These are phyloP conservation scores for Hyphopichia pseudoburtonii DNA, from an alignment of 1,139 yeast genomes.

Conservation along the genomic window DNA sequence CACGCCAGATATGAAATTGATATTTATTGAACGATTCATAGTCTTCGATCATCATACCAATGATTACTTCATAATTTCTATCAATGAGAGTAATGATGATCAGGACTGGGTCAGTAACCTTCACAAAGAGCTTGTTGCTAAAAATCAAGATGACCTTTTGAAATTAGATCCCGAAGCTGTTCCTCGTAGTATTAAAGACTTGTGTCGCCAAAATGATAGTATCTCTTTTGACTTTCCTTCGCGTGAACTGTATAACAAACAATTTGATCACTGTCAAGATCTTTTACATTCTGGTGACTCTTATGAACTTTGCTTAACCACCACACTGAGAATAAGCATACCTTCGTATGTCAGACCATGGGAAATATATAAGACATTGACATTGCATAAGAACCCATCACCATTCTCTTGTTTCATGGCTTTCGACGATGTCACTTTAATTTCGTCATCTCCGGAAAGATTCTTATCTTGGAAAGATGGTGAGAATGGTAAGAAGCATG, in stretches of 20 bases:
- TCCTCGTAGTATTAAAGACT: constrained; percentile 27
- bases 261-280: constrained; percentile 66
- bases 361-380: constrained; percentile 75
- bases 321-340: constrained; percentile 62
- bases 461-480: constrained; percentile 74
- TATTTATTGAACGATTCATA: constrained; percentile 67
- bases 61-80: constrained; percentile 56
- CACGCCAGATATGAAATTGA: constrained; percentile 75
- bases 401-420: constrained; percentile 86
- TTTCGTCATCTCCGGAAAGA: constrained; percentile 94
- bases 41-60: constrained; percentile 50
- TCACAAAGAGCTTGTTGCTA: constrained; percentile 11
- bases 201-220: constrained; percentile 21
- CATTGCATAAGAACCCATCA: constrained; percentile 73
- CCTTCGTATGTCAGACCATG: constrained; percentile 57
- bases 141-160: constrained; percentile 5
- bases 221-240: constrained; percentile 53
- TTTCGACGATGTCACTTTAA: constrained; percentile 66
- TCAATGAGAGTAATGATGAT: constrained; percentile 31
- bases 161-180: constrained; percentile 18
- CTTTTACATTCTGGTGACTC: constrained; percentile 81
- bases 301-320: constrained; percentile 89
- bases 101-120: constrained; percentile 34
- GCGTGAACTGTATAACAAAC: constrained; percentile 50
- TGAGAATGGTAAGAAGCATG: constrained; percentile 25